Base-by-base conservation (phyloP, 2,329 filamentous ascomycete genomes). In the Sporothrix luriei region DNA sequence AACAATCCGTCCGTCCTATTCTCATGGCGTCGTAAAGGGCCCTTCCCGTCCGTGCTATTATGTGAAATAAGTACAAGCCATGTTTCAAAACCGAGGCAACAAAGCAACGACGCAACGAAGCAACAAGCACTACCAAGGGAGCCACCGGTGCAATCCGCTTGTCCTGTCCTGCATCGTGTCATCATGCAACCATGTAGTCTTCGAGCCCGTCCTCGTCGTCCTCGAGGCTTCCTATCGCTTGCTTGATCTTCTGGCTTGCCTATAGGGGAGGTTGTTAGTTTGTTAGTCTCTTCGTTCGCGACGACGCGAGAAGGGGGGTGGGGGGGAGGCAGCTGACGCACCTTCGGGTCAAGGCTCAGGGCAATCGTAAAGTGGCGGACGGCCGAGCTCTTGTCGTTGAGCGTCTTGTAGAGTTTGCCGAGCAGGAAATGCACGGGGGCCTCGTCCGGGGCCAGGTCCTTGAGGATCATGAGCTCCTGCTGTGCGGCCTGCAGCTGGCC, bases 401-500 rank as follows among this genome's bases (percentile, higher is more conserved):
- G 83, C 69, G 83, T 85, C 79, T 91, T 91, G 80, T 93, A 93
- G 72, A 93, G 85, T 77, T 92, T 92, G 24, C 94, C 96, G 51
- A 99, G 88, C 72, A 97, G 83, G 82, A 97, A 99, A 81, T 97
- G 95, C 49, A 99, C 94, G 76, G 94, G 97, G 4, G 94, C 92
- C 79, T 98, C 94, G 76, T 99, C 94, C 0, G 95, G 94, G 5
- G 93, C 94, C 72, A 97, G 84, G 74, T 97, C 92, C 77, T 96
- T 95, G 71, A 99, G 81, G n/a, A 94, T 86, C 78, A 93, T 88
- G 68, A 99, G 83, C 78, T 99, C 95, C 33, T 86, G 85, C 73
- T 96, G 85, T 0, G 95, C 95, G 62, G 88, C 85, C 48, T 91
- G 84, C 59, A 91, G 85, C 79, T 84, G 89, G 73, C 82, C 87